Base-by-base conservation (phyloP, 345 rosid genomes). In the Punica granatum region DNA sequence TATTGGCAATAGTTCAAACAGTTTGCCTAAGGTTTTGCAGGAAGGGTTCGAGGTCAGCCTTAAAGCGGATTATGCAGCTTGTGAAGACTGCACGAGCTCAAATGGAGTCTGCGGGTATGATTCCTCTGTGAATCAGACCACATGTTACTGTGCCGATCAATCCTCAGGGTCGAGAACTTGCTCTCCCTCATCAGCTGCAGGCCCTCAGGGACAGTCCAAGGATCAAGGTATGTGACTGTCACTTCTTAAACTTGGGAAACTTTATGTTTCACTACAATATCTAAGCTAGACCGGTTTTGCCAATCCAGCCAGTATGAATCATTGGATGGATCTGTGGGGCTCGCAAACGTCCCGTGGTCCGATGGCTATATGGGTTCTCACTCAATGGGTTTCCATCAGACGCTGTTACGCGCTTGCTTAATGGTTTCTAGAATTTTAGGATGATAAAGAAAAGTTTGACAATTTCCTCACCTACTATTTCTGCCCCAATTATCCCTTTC, bases 101-200 rank as follows among this genome's bases (percentile, higher is more conserved):
- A 12, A 28, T 4, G 73, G 73, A 0, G 68, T 0, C 31, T 70
- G 72, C 7, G 67, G 72, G 28, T 69, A 25, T 37, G 67, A 69
- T 48, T 33, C 4, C n/a, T 44, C 60, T 2, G 26, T 1, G 16
- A 46, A 62, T 19, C 1, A 26, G 18, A 66, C 60, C 13, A 49
- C 59, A 14, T 37, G 70, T 21, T 54, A 54, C 62, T 67, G 70
- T 32, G 32, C 44, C 11, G 16, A 46, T 28, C 56, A 32, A 32
- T 43, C 68, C 32, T 30, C 58, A 5, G 59, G 68, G 68, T 65
- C 59, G 1, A 16, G 26, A 30, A 44, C 59, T 23, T 65, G 68
- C 30, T 33, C 59, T 65, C 32, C 68, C 36, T 28, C 69, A 18
- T 31, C 69, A 11, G 67, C 67, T 3, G 48, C 30, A 37, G 48